Percentiles rank a stretch among this genome's conserved stretches.
Evolutionary conservation across 2,329 filamentous ascomycete species (phyloP).

Genomic region (Gnomoniopsis smithogilvyi): DNA sequence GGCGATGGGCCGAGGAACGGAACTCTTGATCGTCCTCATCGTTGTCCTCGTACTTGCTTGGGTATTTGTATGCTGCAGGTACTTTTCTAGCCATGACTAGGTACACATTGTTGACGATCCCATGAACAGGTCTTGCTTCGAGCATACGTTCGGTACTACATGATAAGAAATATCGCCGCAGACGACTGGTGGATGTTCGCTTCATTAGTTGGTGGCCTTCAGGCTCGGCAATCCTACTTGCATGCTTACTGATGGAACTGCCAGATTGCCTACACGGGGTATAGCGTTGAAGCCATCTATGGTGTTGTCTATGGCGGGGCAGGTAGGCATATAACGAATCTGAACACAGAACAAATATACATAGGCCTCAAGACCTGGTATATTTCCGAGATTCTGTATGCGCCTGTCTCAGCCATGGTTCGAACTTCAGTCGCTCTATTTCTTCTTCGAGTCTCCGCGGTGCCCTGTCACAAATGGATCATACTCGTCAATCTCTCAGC

Average conservation of each 20-base stretch:
- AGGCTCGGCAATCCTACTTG: not conserved
- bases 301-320: constrained; percentile 29
- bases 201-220: constrained; percentile 35
- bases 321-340: constrained; percentile 23
- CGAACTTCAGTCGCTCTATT: constrained; percentile 40
- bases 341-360: constrained; percentile 22
- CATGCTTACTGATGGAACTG: not conserved
- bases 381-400: constrained; percentile 38
- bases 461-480: constrained; percentile 30
- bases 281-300: constrained; percentile 29
- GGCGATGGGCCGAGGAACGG: not conserved
- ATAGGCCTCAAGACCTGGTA: constrained; percentile 34
- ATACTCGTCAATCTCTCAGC: constrained; percentile 29
- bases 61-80: constrained; percentile 3
- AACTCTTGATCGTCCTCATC: constrained; percentile 7
- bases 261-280: constrained; percentile 33
- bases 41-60: not conserved
- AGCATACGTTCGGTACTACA: constrained; percentile 39
- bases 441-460: constrained; percentile 36
- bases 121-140: constrained; percentile 32
- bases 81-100: too few relatives aligned
- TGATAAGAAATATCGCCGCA: constrained; percentile 38
- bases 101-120: not conserved
- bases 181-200: constrained; percentile 48
- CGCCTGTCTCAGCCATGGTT: constrained; percentile 44